Conservation (phyloP, 2,329 filamentous ascomycete species). For the Lachnellula subtilissima region DNA sequence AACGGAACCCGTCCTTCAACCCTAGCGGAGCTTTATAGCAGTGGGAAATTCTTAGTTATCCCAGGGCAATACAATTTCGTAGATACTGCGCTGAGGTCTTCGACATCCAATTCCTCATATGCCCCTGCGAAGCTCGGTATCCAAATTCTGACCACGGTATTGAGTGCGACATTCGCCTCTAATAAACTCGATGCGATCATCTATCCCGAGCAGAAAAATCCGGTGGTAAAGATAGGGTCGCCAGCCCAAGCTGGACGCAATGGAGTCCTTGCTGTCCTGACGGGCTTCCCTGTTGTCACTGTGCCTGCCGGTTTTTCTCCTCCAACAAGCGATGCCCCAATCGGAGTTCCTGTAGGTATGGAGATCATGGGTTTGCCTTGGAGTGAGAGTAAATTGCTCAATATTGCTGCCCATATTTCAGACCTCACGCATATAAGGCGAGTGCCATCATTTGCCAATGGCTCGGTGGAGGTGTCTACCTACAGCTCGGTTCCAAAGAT, state of each 20-base stretch:
- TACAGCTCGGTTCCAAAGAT: conserved; percentile 43
- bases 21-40: conserved; percentile 46
- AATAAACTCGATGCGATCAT: conserved; percentile 52
- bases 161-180: conserved; percentile 45
- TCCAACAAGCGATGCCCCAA: conserved; percentile 42
- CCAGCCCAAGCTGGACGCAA: conserved; percentile 54
- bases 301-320: conserved; percentile 51
- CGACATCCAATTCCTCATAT: conserved; percentile 48
- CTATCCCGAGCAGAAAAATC: conserved; percentile 61
- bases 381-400: conserved; percentile 49
- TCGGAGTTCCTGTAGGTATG: conserved; percentile 59
- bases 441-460: conserved; percentile 42
- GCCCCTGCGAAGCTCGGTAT: conserved; percentile 43
- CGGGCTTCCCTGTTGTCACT: conserved; percentile 39
- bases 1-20: conserved; percentile 39
- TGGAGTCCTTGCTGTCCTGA: conserved; percentile 38
- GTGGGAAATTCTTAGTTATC: conserved; percentile 53
- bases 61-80: conserved; percentile 54
- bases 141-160: conserved; percentile 44
- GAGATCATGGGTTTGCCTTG: conserved; percentile 56
- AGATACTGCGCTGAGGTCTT: conserved; percentile 45
- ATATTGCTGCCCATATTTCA: conserved; percentile 48
- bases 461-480: conserved; percentile 33
- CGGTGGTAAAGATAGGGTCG: conserved; percentile 54
- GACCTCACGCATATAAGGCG: conserved; percentile 41